Evolutionary conservation across 495 filamentous ascomycete genomes (phyloP), one percentile per base, ranked within the genome.

Genomic region (Neurospora hispaniola): DNA sequence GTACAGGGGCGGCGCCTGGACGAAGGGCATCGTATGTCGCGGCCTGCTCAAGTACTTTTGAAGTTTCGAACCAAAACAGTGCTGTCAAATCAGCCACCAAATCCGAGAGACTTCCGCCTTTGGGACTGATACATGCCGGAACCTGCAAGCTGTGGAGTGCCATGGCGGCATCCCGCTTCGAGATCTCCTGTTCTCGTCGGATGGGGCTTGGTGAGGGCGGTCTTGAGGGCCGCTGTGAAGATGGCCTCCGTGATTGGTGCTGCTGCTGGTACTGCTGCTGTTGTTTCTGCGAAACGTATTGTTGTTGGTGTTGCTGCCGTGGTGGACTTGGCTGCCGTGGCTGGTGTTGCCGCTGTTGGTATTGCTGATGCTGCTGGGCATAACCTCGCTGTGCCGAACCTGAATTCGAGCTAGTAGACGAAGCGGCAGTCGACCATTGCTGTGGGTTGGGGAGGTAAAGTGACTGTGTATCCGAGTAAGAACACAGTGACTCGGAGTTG

Each of bases 31-130:
- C 82, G 16, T 88, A 84, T 27, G 91, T 88, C 79, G 95, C 92
- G 66, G 96, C 90, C 70, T 85, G 82, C 72, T 90, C 88, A 18
- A 98, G 83, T 54, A 91, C 91, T 20, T 90, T 84, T 8, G 91
- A 90, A n/a, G 90, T 91, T 80, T 98, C 96, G 78, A 98, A 99
- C 96, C 96, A 99, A 84, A 99, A 98, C 40, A 99, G 85, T 76
- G 95, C 97, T 1, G 96, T 97, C 82, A 98, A 91, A 92, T 98
- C 89, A 42, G 93, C 92, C 54, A 93, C 92, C 79, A 97, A 94
- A 74, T 95, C 92, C 4, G 92, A 87, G 76, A 97, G 76, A 78
- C 85, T 93, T 5, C 91, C 91, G 59, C 91, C 90, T 75, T 85
- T 89, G 14, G 89, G 81, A 73, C 90, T 94, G 75, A 97, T 94